These are phyloP conservation scores for Salisapilia sapeloensis DNA, from an alignment of 352 stramenopile species.

Conservation along the genomic window DNA sequence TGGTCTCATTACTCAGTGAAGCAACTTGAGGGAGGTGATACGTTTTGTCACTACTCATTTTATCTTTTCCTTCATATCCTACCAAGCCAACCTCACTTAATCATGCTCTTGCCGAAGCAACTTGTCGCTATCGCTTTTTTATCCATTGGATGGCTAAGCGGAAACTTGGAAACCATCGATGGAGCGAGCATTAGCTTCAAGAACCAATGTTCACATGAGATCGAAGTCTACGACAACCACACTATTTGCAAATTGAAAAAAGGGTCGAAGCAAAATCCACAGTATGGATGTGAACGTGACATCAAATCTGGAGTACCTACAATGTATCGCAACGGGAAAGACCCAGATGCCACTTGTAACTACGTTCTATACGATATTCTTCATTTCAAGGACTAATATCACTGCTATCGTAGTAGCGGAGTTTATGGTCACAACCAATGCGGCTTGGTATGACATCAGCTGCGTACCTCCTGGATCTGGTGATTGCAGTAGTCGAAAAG, in stretches of 20 bases:
- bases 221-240: constrained; percentile 11
- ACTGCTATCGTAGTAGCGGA: constrained; percentile 8
- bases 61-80: no score
- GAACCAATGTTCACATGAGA: constrained; percentile 7
- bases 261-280: constrained; percentile 1
- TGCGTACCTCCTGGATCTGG: constrained; percentile 10
- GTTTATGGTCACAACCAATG: constrained; percentile 4
- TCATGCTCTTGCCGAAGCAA: no score
- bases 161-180: no score
- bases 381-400: no score
- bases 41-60: no score
- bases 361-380: no score
- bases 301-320: no score
- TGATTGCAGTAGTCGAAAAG: constrained; percentile 8
- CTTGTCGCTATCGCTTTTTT: no score
- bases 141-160: no score
- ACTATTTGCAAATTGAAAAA: constrained; percentile 3
- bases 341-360: constrained; percentile 7
- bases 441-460: constrained; percentile 15
- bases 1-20: no score
- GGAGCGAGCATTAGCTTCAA: constrained; percentile 7
- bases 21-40: no score
- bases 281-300: constrained; percentile 5
- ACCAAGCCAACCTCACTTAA: no score
- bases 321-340: constrained; percentile 6